Percentiles rank a stretch among this genome's conserved stretches.
These are phyloP conservation scores for Tylopilus rubrobrunneus DNA, from an alignment of 768 basidiomycete species.

Conservation along the genomic window DNA sequence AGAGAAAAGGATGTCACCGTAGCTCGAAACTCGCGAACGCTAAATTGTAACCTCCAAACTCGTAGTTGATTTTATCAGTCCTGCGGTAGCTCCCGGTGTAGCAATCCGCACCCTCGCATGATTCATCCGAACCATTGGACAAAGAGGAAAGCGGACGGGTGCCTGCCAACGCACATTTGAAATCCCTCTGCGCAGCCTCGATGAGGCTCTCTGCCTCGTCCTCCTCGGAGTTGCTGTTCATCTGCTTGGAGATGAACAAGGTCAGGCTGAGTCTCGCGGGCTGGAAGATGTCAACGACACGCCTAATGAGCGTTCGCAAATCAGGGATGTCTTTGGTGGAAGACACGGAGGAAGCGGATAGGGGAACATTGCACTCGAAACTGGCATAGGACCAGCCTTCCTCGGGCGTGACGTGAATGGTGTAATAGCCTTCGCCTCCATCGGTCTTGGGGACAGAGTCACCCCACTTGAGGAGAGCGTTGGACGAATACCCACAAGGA, in stretches of 20 bases:
- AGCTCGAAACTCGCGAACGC: constrained; percentile 86
- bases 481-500: constrained; percentile 95
- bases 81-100: constrained; percentile 54
- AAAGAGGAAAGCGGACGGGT: constrained; percentile 22
- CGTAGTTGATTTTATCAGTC: constrained; percentile 98
- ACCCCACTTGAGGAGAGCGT: constrained; percentile 76
- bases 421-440: constrained; percentile 87
- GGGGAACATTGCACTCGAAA: constrained; percentile 97
- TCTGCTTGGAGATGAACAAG: constrained; percentile 78
- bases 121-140: constrained; percentile 17
- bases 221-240: constrained; percentile 38
- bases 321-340: constrained; percentile 55
- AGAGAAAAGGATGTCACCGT: constrained; percentile 26
- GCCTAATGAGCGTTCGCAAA: constrained; percentile 74
- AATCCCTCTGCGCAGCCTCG: constrained; percentile 72
- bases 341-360: constrained; percentile 33
- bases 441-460: constrained; percentile 20
- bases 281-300: constrained; percentile 90
- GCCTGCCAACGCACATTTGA: constrained; percentile 57
- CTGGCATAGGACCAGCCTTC: constrained; percentile 98
- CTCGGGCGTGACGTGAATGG: constrained; percentile 98
- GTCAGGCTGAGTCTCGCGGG: constrained; percentile 84
- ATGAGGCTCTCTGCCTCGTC: constrained; percentile 52
- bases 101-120: constrained; percentile 14
- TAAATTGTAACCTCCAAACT: constrained; percentile 89